Conservation (phyloP, 2,329 filamentous ascomycete genomes). For the Mycogone perniciosa region DNA sequence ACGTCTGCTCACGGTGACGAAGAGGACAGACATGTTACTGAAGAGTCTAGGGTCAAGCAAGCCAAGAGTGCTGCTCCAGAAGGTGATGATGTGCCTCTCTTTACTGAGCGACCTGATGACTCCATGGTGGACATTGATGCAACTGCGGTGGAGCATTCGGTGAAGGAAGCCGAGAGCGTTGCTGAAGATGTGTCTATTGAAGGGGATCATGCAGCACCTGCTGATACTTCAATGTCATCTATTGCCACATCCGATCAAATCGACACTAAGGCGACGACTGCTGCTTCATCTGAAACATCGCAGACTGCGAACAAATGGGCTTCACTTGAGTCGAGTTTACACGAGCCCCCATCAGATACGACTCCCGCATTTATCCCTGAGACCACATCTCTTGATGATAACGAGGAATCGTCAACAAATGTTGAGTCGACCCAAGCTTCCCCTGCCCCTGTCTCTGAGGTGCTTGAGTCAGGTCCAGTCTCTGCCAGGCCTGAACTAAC, state of each 20-base stretch:
- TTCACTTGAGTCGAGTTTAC: conserved; percentile 55
- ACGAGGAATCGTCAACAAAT: conserved; percentile 14
- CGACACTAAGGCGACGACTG: conserved; percentile 47
- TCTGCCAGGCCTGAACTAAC: conserved; percentile 26
- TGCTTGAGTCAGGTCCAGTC: conserved; percentile 17
- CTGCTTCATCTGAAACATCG: conserved; percentile 47
- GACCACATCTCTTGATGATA: conserved; percentile 24
- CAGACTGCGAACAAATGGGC: conserved; percentile 39
- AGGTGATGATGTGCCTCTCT: conserved; percentile 67
- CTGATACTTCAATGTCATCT: conserved; percentile 50
- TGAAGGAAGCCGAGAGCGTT: conserved; percentile 19
- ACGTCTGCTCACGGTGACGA: conserved; percentile 21
- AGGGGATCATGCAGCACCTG: conserved; percentile 35
- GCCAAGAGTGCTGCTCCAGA: conserved; percentile 58
- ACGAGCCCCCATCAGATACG: conserved; percentile 14
- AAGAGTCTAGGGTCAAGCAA: conserved; percentile 69
- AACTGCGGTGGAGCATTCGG: conserved; percentile 17
- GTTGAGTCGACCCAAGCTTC: conserved; percentile 20
- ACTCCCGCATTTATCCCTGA: conserved; percentile 62
- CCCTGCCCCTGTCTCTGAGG: conserved; percentile 14
- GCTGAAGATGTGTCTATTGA: conserved; percentile 30
- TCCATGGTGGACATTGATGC: conserved; percentile 13
- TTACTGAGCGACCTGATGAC: conserved; percentile 52
- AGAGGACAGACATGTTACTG: conserved; percentile 52
- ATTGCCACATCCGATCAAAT: conserved; percentile 46